phyloP scores from a whole-genome alignment of 495 filamentous ascomycete species.

The Penicillium roqueforti region DNA sequence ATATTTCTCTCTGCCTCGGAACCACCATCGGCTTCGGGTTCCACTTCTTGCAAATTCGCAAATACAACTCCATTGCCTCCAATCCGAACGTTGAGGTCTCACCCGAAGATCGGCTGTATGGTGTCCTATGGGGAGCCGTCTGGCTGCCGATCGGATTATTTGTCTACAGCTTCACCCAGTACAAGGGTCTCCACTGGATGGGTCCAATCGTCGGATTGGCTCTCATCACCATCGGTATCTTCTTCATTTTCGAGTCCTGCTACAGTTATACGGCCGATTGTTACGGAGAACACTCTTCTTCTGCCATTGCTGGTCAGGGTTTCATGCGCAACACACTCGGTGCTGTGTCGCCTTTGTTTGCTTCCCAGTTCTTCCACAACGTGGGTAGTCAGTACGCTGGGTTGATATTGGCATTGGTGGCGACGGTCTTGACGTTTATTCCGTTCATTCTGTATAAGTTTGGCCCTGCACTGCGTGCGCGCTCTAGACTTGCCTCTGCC shows the following conservation, averaged over 20 bases:
- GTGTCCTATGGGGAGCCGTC: slow-evolving; percentile 61
- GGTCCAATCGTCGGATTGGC: slow-evolving; percentile 56
- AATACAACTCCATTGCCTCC: slow-evolving; percentile 59
- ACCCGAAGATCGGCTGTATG: slow-evolving; percentile 52
- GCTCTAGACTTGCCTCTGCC: slow-evolving; percentile 30
- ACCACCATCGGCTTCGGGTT: slow-evolving; percentile 57
- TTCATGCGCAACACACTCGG: slow-evolving; percentile 48
- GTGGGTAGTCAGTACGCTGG: slow-evolving; percentile 44
- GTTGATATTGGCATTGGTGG: slow-evolving; percentile 38
- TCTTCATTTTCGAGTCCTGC: slow-evolving; percentile 45
- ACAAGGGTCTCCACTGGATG: slow-evolving; percentile 56
- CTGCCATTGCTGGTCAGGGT: slow-evolving; percentile 48
- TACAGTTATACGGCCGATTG: slow-evolving; percentile 45
- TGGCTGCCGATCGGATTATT: slow-evolving; percentile 71
- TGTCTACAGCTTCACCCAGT: slow-evolving; percentile 77
- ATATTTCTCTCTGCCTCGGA: slow-evolving; percentile 64
- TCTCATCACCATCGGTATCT: slow-evolving; percentile 43
- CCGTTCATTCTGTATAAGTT: slow-evolving; percentile 41
- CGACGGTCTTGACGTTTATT: slow-evolving; percentile 38
- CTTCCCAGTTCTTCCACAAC: slow-evolving; percentile 46
- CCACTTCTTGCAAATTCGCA: slow-evolving; percentile 52
- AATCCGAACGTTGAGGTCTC: slow-evolving; percentile 51
- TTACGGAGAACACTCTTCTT: slow-evolving; percentile 43
- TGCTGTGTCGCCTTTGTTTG: slow-evolving; percentile 48
- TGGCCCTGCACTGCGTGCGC: slow-evolving; percentile 37